A percentile compares a stretch with the other conserved stretches of the same genome.
phyloP scores from a whole-genome alignment of 2,329 filamentous ascomycete species.

The Monosporascus sp. region DNA sequence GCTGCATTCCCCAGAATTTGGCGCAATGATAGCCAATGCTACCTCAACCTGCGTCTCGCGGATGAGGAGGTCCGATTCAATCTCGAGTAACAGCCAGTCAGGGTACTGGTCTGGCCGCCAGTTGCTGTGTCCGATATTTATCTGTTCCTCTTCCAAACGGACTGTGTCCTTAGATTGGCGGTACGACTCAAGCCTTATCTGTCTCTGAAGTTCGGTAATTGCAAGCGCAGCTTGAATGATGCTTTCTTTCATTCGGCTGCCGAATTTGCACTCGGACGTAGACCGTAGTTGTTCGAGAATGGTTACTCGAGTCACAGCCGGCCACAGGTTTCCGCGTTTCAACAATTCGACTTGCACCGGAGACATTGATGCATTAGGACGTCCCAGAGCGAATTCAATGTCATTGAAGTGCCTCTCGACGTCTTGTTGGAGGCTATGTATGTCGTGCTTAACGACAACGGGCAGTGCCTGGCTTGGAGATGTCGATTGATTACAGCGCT shows the following conservation, averaged over 20 bases:
- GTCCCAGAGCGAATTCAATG: slow-evolving; percentile 7
- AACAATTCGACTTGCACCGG: slow-evolving; percentile 35
- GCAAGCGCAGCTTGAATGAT: slow-evolving; percentile 39
- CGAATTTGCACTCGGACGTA: slow-evolving; percentile 21
- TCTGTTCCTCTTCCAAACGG: slow-evolving; percentile 36
- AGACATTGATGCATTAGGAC: slow-evolving; percentile 3
- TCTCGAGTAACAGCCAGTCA: slow-evolving; percentile 63
- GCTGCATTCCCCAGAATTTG: slow-evolving; percentile 46
- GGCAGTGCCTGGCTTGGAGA: background rate
- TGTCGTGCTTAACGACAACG: background rate
- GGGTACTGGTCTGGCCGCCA: slow-evolving; percentile 50
- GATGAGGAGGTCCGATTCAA: slow-evolving; percentile 60
- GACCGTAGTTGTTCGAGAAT: slow-evolving; percentile 44
- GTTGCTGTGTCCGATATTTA: slow-evolving; percentile 46
- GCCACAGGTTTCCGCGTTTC: slow-evolving; percentile 36
- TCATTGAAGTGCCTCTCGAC: slow-evolving; percentile 1
- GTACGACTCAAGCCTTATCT: slow-evolving; percentile 35
- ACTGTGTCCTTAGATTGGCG: slow-evolving; percentile 17
- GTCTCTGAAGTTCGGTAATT: slow-evolving; percentile 40
- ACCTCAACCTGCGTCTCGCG: slow-evolving; percentile 58
- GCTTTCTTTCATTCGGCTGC: slow-evolving; percentile 29
- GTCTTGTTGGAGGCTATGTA: slow-evolving; percentile 2
- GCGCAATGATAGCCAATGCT: slow-evolving; percentile 53
- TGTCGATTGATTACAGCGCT: slow-evolving; percentile 2
- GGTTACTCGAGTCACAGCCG: slow-evolving; percentile 34